Base-by-base conservation (phyloP, 345 rosid species). In the Acer saccharum region DNA sequence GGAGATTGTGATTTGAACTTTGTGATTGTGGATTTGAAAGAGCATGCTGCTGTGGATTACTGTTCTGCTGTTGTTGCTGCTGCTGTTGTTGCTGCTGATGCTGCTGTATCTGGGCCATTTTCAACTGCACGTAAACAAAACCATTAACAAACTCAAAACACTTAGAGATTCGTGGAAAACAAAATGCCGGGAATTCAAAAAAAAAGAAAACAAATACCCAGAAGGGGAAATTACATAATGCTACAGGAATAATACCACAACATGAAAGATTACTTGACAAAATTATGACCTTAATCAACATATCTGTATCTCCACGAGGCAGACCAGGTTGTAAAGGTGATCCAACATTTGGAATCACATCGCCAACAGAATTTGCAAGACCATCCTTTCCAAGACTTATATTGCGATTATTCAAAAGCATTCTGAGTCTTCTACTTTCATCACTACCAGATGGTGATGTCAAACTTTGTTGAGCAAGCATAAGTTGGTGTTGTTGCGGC, bases 401-500 rank as follows among this genome's bases (percentile, higher is more conserved):
- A 81, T 76, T 89, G 54, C 95, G 81, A 84, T 69, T 95, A 84
- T 55, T 94, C 74, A 89, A 82, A 58, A 91, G 76, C 98, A 96
- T 89, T 84, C 89, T 90, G 78, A 86, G 73, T 82, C 97, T 90
- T 85, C 97, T 88, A 78, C 63, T 88, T 8, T 96, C 99, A 52
- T 96, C 98, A 80, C 85, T 86, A 54, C 78, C 90, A 43, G 97
- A 81, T 71, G 96, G 93, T 39, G 98, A 92, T 9, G 93, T 91
- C 81, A 95, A 70, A 83, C 78, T 95, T 85, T 89, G 94, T 75
- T 95, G 99, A 17, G 98, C 94, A 60, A 96, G 89, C 90, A 96
- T 76, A 79, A 96, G 95, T 81, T 94, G 98, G 82, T 91, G 99
- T 72, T 95, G 99, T 72, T 93, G 99, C 17, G 95, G 97, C 83